These are phyloP conservation scores for Ascomycota sp. DNA, from an alignment of 2,329 filamentous ascomycete species.

Conservation along the genomic window DNA sequence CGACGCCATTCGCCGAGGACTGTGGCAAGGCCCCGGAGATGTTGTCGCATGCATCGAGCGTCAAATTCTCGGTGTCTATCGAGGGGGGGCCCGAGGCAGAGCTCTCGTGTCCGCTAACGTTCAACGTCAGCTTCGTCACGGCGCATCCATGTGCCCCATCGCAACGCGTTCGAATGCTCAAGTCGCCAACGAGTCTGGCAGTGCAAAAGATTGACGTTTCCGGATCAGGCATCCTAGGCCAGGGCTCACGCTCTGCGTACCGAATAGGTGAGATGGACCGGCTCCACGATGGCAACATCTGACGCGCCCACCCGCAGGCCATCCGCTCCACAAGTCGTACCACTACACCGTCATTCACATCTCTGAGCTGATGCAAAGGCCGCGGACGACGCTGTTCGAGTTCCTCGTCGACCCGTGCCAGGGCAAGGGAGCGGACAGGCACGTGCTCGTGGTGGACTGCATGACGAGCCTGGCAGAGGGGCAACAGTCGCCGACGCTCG, in stretches of 20 bases:
- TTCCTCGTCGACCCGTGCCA: slow-evolving; percentile 18
- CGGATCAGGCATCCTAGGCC: slow-evolving; percentile 21
- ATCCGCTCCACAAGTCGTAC: slow-evolving; percentile 42
- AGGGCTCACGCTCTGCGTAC: slow-evolving; percentile 24
- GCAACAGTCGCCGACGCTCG: slow-evolving; percentile 26
- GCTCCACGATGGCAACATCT: neutral
- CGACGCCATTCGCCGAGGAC: slow-evolving; percentile 16
- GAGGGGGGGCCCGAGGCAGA: slow-evolving; percentile 20
- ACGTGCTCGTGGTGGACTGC: slow-evolving; percentile 42
- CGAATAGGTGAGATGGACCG: slow-evolving; percentile 23
- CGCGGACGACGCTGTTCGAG: slow-evolving; percentile 23
- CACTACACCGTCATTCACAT: slow-evolving; percentile 40
- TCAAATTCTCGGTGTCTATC: slow-evolving; percentile 15
- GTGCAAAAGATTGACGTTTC: slow-evolving; percentile 35
- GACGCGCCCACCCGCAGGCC: slow-evolving; percentile 18
- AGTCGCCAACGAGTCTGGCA: slow-evolving; percentile 37
- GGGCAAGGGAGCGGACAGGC: slow-evolving; percentile 10
- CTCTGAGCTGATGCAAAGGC: slow-evolving; percentile 29
- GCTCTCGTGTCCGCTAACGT: slow-evolving; percentile 24
- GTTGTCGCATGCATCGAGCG: slow-evolving; percentile 13
- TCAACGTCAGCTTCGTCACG: slow-evolving; percentile 45
- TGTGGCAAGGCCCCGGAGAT: slow-evolving; percentile 13
- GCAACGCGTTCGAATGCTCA: slow-evolving; percentile 33
- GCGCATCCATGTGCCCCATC: slow-evolving; percentile 44
- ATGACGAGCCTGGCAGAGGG: slow-evolving; percentile 30